These are phyloP conservation scores for Hypericum androsaemum DNA, from an alignment of 345 rosid genomes.

Conservation along the genomic window DNA sequence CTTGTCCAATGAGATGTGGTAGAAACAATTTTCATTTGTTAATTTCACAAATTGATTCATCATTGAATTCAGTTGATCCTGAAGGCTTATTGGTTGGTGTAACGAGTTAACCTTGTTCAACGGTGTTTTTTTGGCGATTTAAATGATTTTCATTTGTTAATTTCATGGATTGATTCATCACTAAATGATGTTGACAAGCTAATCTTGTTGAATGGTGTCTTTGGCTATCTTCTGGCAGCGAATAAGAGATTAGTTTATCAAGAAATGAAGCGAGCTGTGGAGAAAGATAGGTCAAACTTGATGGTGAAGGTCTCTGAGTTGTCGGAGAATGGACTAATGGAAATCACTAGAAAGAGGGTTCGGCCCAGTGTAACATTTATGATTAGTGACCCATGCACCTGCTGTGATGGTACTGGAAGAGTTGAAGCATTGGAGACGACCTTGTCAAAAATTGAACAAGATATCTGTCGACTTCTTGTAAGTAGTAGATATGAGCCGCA, in stretches of 20 bases:
- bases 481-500: conserved; percentile 22
- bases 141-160: too few species aligned
- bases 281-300: conserved; percentile 61
- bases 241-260: conserved; percentile 83
- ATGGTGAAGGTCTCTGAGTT: conserved; percentile 81
- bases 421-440: conserved; percentile 96
- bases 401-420: conserved; percentile 94
- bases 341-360: conserved; percentile 97
- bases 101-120: too few species aligned
- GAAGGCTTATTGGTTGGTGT: too few species aligned
- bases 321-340: conserved; percentile 95
- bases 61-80: too few species aligned
- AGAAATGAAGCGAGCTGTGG: conserved; percentile 86
- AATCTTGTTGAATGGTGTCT: not conserved
- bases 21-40: too few species aligned
- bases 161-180: too few species aligned
- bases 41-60: too few species aligned
- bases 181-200: too few species aligned
- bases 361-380: conserved; percentile 93
- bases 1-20: too few species aligned
- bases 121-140: too few species aligned
- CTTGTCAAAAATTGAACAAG: conserved; percentile 91
- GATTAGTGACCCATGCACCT: conserved; percentile 90
- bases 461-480: conserved; percentile 74
- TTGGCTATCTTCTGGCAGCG: conserved; percentile 44